A percentile compares a stretch with the other conserved stretches of the same genome.
These are phyloP conservation scores for Paramecium sonneborni DNA, from an alignment of 73 alveolate species.

Conservation along the genomic window DNA sequence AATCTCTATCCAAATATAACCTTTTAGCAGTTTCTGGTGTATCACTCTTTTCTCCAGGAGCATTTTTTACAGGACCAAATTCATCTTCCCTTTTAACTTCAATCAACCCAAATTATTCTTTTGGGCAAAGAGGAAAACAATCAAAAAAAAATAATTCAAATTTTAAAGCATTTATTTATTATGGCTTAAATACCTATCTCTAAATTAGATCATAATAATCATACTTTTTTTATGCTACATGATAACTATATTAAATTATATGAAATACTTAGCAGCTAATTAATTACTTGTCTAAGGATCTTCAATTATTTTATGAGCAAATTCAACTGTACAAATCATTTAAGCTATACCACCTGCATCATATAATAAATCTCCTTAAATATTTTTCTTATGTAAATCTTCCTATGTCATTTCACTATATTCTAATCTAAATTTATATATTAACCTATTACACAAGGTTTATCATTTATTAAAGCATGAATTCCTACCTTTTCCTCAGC, in stretches of 20 bases:
- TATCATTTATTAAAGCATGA: constrained; percentile 69
- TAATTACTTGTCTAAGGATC: background rate
- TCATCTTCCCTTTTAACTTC: constrained; percentile 80
- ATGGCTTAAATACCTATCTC: constrained; percentile 59
- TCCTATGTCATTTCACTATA: constrained; percentile 77
- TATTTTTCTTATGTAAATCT: constrained; percentile 35
- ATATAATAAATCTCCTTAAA: constrained; percentile 68
- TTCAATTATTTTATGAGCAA: background rate
- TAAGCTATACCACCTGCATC: constrained; percentile 78
- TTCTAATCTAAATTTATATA: constrained; percentile 62
- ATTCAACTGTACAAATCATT: constrained; percentile 68
- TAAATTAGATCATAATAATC: constrained; percentile 66
- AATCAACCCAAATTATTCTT: constrained; percentile 67
- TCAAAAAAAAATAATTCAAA: constrained; percentile 80
- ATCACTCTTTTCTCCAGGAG: constrained; percentile 75
- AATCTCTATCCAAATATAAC: constrained; percentile 64
- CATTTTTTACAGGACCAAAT: constrained; percentile 88
- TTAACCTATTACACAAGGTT: constrained; percentile 57
- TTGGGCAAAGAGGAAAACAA: constrained; percentile 70
- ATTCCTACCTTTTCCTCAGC: constrained; percentile 79
- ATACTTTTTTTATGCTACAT: constrained; percentile 80
- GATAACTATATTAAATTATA: constrained; percentile 61
- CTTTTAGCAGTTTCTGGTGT: constrained; percentile 81
- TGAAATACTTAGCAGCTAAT: background rate
- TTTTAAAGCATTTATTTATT: constrained; percentile 72